Evolutionary conservation across 2,329 filamentous ascomycete genomes (phyloP).

Genomic region (Ceratocystis destructans): DNA sequence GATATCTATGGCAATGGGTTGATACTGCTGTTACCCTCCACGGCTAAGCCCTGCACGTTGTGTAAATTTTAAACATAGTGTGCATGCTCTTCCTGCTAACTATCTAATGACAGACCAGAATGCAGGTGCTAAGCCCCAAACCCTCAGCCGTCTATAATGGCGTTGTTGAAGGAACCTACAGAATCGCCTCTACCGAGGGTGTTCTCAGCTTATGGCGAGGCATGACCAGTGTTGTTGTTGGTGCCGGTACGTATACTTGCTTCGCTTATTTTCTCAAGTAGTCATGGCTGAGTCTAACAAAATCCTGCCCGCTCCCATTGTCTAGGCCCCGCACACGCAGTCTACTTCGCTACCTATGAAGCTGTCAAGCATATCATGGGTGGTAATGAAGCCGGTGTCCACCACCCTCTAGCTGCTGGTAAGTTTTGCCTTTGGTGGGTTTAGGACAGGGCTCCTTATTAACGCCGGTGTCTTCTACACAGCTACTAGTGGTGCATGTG

Average conservation of each 20-base stretch:
- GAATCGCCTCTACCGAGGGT: conserved; percentile 82
- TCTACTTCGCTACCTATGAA: conserved; percentile 98
- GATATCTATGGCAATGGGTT: neutral
- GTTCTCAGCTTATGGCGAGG: conserved; percentile 88
- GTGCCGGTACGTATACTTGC: conserved; percentile 55
- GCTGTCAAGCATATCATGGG: conserved; percentile 92
- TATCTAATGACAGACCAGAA: conserved; percentile 57
- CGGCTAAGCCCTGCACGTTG: neutral
- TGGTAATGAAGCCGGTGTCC: conserved; percentile 72
- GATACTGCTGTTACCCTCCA: neutral
- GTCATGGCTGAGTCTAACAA: conserved; percentile 21
- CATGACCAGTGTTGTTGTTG: conserved; percentile 89
- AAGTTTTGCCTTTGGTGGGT: conserved; percentile 25
- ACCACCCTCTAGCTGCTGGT: conserved; percentile 91
- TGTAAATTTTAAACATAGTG: neutral
- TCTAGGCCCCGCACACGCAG: conserved; percentile 82
- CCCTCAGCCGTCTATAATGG: conserved; percentile 73
- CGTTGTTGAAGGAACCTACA: conserved; percentile 80
- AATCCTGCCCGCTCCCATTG: neutral
- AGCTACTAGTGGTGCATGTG: conserved; percentile 87
- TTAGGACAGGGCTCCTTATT: neutral
- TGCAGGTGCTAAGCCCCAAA: conserved; percentile 86
- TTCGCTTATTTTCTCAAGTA: neutral
- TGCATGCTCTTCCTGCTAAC: neutral
- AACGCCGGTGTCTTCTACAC: conserved; percentile 13